Evolutionary conservation across 2,329 filamentous ascomycete species (phyloP).

Genomic region (Chaetomium olivaceum): DNA sequence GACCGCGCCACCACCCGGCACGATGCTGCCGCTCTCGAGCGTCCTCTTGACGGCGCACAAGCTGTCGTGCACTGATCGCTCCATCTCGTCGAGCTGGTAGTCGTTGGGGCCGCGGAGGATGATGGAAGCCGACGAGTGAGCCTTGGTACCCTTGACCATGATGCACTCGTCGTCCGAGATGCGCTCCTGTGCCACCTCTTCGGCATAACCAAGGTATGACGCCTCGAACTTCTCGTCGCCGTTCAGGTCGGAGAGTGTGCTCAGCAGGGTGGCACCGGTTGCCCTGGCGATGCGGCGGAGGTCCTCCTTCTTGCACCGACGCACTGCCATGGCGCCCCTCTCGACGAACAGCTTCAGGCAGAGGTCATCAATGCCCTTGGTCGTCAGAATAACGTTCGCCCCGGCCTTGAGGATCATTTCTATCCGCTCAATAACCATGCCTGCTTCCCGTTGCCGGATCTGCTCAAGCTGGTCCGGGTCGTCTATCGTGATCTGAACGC

Average conservation of each 20-base stretch:
- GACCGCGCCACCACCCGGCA: constrained; percentile 92
- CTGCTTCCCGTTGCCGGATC: constrained; percentile 88
- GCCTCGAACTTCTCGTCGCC: constrained; percentile 96
- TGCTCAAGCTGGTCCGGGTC: constrained; percentile 97
- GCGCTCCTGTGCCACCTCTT: constrained; percentile 96
- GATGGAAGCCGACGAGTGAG: constrained; percentile 90
- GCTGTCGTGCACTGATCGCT: constrained; percentile 95
- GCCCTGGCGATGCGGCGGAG: constrained; percentile 93
- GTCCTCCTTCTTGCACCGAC: constrained; percentile 98
- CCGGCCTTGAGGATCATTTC: constrained; percentile 98
- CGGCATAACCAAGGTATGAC: constrained; percentile 83
- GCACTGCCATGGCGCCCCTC: constrained; percentile 90
- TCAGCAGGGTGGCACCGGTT: constrained; percentile 89
- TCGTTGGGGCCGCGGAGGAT: constrained; percentile 96
- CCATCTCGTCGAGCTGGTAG: constrained; percentile 97
- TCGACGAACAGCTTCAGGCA: constrained; percentile 94
- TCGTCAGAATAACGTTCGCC: constrained; percentile 93
- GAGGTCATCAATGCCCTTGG: constrained; percentile 97
- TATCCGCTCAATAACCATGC: constrained; percentile 89
- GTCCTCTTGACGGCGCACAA: constrained; percentile 96
- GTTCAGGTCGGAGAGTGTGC: constrained; percentile 92
- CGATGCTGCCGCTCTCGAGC: constrained; percentile 92
- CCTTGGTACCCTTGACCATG: constrained; percentile 91
- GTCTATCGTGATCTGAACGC: constrained; percentile 96
- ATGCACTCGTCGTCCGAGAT: constrained; percentile 99